A percentile compares a stretch with the other conserved stretches of the same genome.
phyloP scores from a whole-genome alignment of 1,284 basidiomycete genomes.

The Leccinum subrobustum region DNA sequence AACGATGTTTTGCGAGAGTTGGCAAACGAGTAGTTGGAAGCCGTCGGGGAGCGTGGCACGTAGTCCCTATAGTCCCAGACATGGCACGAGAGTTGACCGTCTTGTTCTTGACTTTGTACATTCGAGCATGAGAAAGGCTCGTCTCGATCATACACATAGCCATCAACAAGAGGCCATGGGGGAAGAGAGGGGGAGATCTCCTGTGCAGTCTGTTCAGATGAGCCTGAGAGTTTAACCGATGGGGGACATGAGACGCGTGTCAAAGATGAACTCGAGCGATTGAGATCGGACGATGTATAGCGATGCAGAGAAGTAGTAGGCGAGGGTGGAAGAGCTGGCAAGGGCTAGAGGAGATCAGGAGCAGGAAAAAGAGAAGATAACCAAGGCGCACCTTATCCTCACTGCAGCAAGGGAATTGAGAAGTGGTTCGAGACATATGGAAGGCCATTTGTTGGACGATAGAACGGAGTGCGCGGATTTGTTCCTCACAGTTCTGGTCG shows the following conservation, averaged over 20 bases:
- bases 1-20: slow-evolving; percentile 26
- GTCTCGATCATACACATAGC: slow-evolving; percentile 6
- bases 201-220: slow-evolving; percentile 30
- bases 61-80: slow-evolving; percentile 30
- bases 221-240: slow-evolving; percentile 30
- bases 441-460: slow-evolving; percentile 34
- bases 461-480: slow-evolving; percentile 31
- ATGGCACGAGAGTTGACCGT: slow-evolving; percentile 14
- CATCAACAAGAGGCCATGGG: neutral
- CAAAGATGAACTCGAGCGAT: slow-evolving; percentile 33
- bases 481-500: slow-evolving; percentile 16
- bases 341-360: slow-evolving; percentile 15
- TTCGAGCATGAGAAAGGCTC: slow-evolving; percentile 10
- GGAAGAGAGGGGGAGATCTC: slow-evolving; percentile 24
- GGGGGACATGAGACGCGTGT: slow-evolving; percentile 33
- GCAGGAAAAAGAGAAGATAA: neutral
- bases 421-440: slow-evolving; percentile 15
- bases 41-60: slow-evolving; percentile 26
- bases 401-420: neutral
- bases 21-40: slow-evolving; percentile 29
- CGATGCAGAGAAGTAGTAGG: slow-evolving; percentile 25
- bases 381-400: slow-evolving; percentile 23
- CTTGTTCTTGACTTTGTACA: slow-evolving; percentile 16
- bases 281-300: slow-evolving; percentile 24
- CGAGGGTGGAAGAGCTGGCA: slow-evolving; percentile 32